Evolutionary conservation across 2,329 filamentous ascomycete species (phyloP), one percentile per base, ranked within the genome.

Genomic region (Allantophomopsis lycopodina): DNA sequence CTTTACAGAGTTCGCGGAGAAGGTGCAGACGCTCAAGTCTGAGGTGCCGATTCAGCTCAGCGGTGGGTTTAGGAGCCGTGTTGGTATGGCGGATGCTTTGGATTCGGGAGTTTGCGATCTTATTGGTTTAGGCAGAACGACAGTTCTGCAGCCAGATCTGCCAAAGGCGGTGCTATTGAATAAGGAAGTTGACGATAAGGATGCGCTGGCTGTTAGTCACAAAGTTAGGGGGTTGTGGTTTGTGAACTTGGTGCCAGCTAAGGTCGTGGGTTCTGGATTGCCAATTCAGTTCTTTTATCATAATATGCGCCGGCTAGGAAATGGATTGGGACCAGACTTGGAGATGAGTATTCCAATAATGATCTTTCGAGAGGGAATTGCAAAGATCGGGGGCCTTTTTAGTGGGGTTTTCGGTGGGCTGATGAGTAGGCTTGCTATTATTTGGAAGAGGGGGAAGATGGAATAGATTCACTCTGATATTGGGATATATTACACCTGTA

Each of bases 1-100:
- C 61, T 83, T 84, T 58, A 60, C 82, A 1, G 71, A 80, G 35
- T 83, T 82, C 45, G 72, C 74, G 0, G 57, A 61, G n/a, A 58
- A 62, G 7, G 65, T 73, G 28, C 64, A 71, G 20, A 49, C 52
- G 4, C 55, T 58, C 17, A 63, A 69, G 40, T 62, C 65, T 0
- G 45, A 57, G 3, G 54, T 69, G 0, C 56, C 65, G 0, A 53
- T 76, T 23, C 68, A 75, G 60, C 64, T 82, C 3, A 80, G 74
- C 0, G 77, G 78, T 3, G 78, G 77, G 0, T 79, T 83, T 54
- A 65, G 74, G 1, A 69, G 65, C 0, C 57, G 67, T 2, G 51
- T 53, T 0, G 69, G 64, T 2, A 72, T 72, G 57, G 62, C 66
- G 17, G 57, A 61, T 6, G 69, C 68, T 10, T 50, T 73, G 5